phyloP scores from a whole-genome alignment of 2,329 filamentous ascomycete genomes.

The Sporothrix variecibatus region DNA sequence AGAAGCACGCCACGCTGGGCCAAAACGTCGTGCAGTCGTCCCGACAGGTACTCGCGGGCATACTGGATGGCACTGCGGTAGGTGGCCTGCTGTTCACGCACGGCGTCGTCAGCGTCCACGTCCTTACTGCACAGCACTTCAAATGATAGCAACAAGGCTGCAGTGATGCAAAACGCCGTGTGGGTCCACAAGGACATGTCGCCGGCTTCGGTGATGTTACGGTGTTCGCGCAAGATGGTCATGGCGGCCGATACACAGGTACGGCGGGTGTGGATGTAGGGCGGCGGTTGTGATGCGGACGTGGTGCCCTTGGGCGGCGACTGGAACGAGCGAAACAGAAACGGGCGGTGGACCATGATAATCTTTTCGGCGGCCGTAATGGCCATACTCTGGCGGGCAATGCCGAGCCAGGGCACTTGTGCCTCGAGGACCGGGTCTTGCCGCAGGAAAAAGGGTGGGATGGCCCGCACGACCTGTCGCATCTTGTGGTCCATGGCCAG shows the following conservation, averaged over 20 bases:
- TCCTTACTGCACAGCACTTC: conserved; percentile 30
- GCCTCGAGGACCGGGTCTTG: conserved; percentile 31
- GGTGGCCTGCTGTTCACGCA: conserved; percentile 20
- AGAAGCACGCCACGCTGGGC: conserved; percentile 33
- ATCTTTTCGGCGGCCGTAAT: conserved; percentile 45
- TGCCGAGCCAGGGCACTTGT: conserved; percentile 38
- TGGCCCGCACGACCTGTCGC: conserved; percentile 37
- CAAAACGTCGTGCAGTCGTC: conserved; percentile 30
- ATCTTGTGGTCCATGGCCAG: conserved; percentile 39
- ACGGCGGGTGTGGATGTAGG: conserved; percentile 37
- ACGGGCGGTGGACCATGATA: conserved; percentile 43
- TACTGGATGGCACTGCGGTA: conserved; percentile 28
- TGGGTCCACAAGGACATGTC: conserved; percentile 36
- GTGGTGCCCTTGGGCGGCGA: conserved; percentile 23
- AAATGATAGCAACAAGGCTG: conserved; percentile 33
- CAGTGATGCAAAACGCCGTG: conserved; percentile 36
- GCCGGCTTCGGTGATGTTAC: conserved; percentile 29
- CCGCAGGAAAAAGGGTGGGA: conserved; percentile 39
- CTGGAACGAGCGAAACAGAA: conserved; percentile 40
- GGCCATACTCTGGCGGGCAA: conserved; percentile 41
- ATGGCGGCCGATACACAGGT: conserved; percentile 42
- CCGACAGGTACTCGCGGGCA: conserved; percentile 29
- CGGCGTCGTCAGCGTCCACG: neutral
- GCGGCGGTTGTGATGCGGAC: neutral
- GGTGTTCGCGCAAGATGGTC: conserved; percentile 39